Percentiles rank a stretch among this genome's conserved stretches.
Conservation (phyloP, 2,329 filamentous ascomycete genomes). For the Ophiostoma sp. region DNA sequence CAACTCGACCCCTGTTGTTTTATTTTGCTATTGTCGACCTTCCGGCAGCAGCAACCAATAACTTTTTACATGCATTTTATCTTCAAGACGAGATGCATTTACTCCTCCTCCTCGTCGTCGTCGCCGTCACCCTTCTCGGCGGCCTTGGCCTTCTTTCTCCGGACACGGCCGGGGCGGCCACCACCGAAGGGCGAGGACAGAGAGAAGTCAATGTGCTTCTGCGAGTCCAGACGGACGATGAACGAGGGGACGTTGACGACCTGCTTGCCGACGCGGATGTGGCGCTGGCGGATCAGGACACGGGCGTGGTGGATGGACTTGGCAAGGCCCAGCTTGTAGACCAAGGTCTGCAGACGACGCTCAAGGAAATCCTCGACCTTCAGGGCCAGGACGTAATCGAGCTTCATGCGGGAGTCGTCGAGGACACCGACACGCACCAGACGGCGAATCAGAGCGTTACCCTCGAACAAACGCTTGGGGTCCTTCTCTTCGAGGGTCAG, state of each 20-base stretch:
- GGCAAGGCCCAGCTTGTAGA: constrained; percentile 99
- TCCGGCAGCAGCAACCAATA: constrained; percentile 10
- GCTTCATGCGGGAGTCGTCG: constrained; percentile 99
- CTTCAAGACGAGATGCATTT: not conserved
- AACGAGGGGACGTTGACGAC: constrained; percentile 99
- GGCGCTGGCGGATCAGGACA: constrained; percentile 98
- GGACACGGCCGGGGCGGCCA: constrained; percentile 92
- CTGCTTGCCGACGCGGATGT: constrained; percentile 99
- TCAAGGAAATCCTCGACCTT: constrained; percentile 99
- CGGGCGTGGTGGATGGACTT: constrained; percentile 99
- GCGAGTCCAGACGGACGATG: constrained; percentile 98
- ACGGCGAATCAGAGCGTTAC: constrained; percentile 99
- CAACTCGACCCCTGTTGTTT: not conserved
- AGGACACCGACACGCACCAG: constrained; percentile 99
- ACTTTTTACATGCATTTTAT: constrained; percentile 3
- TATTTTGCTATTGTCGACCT: constrained; percentile 8
- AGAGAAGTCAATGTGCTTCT: constrained; percentile 99
- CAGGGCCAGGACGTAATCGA: constrained; percentile 99
- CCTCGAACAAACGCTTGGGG: constrained; percentile 99
- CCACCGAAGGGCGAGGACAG: constrained; percentile 96
- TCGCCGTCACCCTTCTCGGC: constrained; percentile 77
- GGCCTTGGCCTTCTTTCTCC: constrained; percentile 99
- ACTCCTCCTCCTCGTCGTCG: constrained; percentile 69
- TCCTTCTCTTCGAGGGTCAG: constrained; percentile 99
- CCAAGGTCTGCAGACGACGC: constrained; percentile 98